phyloP scores from a whole-genome alignment of 2,329 filamentous ascomycete species.

The Colletotrichum cereale region DNA sequence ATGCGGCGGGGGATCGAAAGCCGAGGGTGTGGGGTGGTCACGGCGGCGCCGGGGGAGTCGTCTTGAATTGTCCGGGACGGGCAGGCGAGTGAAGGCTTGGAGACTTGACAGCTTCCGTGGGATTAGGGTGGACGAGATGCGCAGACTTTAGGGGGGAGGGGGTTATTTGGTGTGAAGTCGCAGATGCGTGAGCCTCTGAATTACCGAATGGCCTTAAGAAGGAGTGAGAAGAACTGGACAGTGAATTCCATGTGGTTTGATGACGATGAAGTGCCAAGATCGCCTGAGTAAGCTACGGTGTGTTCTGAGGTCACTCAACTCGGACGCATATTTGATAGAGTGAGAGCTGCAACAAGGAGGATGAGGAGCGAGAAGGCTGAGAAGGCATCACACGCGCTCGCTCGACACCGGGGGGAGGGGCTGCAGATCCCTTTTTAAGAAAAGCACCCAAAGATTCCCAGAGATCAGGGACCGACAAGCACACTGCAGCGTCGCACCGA shows the following conservation, averaged over 20 bases:
- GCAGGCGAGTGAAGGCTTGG: not conserved
- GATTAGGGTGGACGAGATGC: too few relatives aligned
- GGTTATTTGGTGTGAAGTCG: constrained; percentile 11
- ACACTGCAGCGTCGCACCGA: constrained; percentile 33
- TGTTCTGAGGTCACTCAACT: not conserved
- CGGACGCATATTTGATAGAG: not conserved
- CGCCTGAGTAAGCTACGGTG: not conserved
- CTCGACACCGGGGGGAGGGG: constrained; percentile 9
- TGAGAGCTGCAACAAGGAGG: not conserved
- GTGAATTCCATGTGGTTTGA: constrained; percentile 45
- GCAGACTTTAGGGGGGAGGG: not conserved
- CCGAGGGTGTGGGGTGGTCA: constrained; percentile 3
- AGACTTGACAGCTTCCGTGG: not conserved
- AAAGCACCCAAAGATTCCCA: constrained; percentile 20
- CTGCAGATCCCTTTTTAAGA: constrained; percentile 36
- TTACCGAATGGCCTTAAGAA: constrained; percentile 46
- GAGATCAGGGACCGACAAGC: constrained; percentile 34
- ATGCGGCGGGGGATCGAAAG: constrained; percentile 9
- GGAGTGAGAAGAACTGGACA: constrained; percentile 45
- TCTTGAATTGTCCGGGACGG: constrained; percentile 1
- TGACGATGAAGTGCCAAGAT: constrained; percentile 2
- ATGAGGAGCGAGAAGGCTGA: constrained; percentile 10
- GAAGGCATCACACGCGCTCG: not conserved
- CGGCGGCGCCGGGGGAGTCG: constrained; percentile 1
- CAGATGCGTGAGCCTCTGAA: not conserved